Evolutionary conservation across 2,329 filamentous ascomycete species (phyloP), one percentile per base, ranked within the genome.

Genomic region (Colletotrichum lentis): DNA sequence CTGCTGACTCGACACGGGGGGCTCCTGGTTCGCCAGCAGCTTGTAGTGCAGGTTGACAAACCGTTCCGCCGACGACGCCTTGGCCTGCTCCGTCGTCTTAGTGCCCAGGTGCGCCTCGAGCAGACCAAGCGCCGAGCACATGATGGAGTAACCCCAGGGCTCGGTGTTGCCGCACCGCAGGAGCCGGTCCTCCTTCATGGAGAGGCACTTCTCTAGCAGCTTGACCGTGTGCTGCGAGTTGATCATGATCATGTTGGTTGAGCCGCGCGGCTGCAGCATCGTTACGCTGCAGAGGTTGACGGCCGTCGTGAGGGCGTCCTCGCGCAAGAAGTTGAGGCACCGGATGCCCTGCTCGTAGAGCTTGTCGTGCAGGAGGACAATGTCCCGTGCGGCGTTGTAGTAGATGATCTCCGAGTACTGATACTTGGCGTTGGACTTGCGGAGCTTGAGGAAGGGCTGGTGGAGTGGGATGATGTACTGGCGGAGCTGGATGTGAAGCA

Each of bases 321-420:
- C 87, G 54, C 86, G 82, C 47, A 89, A 75, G 72, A 88, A 88
- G 76, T 88, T 88, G 63, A 89, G 79, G 14, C 84, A 84, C 44
- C 86, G 83, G 61, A 88, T 82, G 31, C 86, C 85, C 72, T 86
- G 86, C 70, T 88, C 83, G 66, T 84, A 85, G 39, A 89, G 81
- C 72, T 85, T 86, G 74, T 88, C 85, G 73, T 88, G 85, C 69
- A 89, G 80, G n/a, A 88, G 78, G 1, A 89, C 85, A 72, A 89
- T 86, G 70, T 89, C 86, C 41, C 86, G 82, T 1, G 86, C 86
- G 0, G 86, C 85, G 63, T 86, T 88, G 76, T 88, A 88, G 79
- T 88, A 89, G 55, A 88, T 84, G 66, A 88, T 86, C 71, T 89
- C 86, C 1, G 86, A 88, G 73, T 86, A 86, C 72, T 88, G 86